phyloP scores from a whole-genome alignment of 2,329 filamentous ascomycete genomes.

The Purpureocillium takamizusanense region DNA sequence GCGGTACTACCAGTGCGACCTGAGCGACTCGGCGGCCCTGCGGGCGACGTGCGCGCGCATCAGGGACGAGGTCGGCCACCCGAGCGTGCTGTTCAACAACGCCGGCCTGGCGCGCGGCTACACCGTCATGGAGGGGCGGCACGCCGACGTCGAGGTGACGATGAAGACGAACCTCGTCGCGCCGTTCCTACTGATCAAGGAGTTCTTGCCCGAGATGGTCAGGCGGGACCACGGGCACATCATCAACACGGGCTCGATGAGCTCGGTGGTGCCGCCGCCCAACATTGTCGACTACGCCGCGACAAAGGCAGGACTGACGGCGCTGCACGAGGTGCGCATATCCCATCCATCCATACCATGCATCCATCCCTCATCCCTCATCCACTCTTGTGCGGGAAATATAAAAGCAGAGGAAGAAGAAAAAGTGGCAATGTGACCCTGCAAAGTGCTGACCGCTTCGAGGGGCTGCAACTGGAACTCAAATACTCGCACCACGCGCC shows the following conservation, averaged over 20 bases:
- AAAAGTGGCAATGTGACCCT: no score
- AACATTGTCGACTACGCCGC: constrained; percentile 51
- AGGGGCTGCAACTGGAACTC: constrained; percentile 21
- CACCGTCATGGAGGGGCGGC: constrained; percentile 17
- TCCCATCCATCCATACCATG: no score
- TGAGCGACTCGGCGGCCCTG: constrained; percentile 21
- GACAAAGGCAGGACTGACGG: constrained; percentile 34
- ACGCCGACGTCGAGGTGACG: no score
- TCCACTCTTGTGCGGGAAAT: no score
- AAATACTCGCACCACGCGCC: constrained; percentile 17
- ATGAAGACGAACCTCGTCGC: constrained; percentile 41
- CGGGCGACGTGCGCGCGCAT: constrained; percentile 17
- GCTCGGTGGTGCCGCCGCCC: constrained; percentile 42
- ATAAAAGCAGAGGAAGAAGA: no score
- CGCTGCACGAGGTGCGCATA: not conserved
- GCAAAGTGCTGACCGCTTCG: not conserved
- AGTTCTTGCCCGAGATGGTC: constrained; percentile 53
- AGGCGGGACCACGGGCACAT: constrained; percentile 53
- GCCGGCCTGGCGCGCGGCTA: constrained; percentile 18
- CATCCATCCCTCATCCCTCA: no score
- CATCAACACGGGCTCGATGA: constrained; percentile 51
- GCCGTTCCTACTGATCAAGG: constrained; percentile 47
- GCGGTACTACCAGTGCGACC: constrained; percentile 24
- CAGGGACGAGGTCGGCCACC: constrained; percentile 23
- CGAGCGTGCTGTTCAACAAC: constrained; percentile 26